These are phyloP conservation scores for Carpinus viminea DNA, from an alignment of 306 rosid species.

Conservation along the genomic window DNA sequence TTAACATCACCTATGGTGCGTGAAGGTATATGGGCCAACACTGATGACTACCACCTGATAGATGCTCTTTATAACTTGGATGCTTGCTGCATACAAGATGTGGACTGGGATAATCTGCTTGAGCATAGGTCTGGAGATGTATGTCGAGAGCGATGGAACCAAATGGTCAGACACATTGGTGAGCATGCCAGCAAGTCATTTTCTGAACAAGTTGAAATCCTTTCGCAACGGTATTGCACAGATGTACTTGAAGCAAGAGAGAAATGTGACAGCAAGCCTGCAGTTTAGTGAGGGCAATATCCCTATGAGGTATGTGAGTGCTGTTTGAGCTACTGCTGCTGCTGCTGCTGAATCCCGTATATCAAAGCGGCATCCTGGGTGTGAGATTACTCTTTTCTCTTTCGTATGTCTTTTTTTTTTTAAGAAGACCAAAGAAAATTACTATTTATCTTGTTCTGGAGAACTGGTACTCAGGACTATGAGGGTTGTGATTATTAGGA, in stretches of 20 bases:
- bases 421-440: too few species aligned
- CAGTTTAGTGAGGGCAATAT: conserved; percentile 32
- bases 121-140: conserved; percentile 68
- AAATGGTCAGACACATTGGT: conserved; percentile 69
- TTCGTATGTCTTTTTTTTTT: too few species aligned
- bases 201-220: conserved; percentile 71
- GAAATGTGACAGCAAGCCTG: conserved; percentile 50
- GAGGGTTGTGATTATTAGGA: too few species aligned
- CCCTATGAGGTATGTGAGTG: neutral
- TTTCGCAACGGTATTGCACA: conserved; percentile 56
- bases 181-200: conserved; percentile 54
- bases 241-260: conserved; percentile 61
- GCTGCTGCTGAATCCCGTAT: too few species aligned
- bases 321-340: too few species aligned
- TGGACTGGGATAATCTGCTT: conserved; percentile 78
- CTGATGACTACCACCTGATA: conserved; percentile 69
- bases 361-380: too few species aligned
- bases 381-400: too few species aligned
- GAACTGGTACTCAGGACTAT: too few species aligned
- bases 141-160: conserved; percentile 77
- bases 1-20: conserved; percentile 64
- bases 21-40: conserved; percentile 58
- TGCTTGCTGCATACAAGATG: conserved; percentile 68
- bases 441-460: too few species aligned
- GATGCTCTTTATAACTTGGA: conserved; percentile 58